Conservation (phyloP, 164 flowering plant genomes). For the Vitis riparia region DNA sequence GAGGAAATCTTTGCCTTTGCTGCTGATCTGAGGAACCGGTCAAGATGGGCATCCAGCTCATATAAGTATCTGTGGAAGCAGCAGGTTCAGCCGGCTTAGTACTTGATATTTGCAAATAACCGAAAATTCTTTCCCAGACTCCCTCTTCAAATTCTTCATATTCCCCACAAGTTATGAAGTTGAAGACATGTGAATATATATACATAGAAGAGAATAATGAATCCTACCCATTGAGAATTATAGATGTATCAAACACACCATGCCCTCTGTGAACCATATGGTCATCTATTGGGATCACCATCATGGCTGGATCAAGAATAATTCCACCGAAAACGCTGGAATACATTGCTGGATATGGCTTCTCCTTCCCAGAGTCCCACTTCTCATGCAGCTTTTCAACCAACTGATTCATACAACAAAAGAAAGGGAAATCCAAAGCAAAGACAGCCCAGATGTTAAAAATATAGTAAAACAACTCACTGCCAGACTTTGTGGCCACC, state of each 20-base stretch:
- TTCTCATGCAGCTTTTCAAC: slow-evolving; percentile 64
- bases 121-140: background rate
- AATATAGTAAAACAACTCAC: too few relatives aligned
- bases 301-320: slow-evolving; percentile 78
- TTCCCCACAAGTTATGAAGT: background rate
- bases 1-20: slow-evolving; percentile 61
- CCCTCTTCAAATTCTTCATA: background rate
- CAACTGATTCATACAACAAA: slow-evolving; percentile 40
- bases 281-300: slow-evolving; percentile 92
- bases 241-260: slow-evolving; percentile 90
- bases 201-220: background rate
- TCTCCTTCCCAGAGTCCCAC: slow-evolving; percentile 53
- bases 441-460: background rate
- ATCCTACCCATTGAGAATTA: slow-evolving; percentile 68
- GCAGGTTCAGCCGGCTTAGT: background rate
- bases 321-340: slow-evolving; percentile 81
- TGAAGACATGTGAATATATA: background rate
- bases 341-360: slow-evolving; percentile 86
- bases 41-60: slow-evolving; percentile 76
- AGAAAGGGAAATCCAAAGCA: background rate
- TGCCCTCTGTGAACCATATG: slow-evolving; percentile 98
- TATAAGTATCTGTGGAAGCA: slow-evolving; percentile 53
- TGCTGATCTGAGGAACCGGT: slow-evolving; percentile 76
- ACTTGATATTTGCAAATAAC: too few relatives aligned
- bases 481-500: too few relatives aligned